phyloP scores from a whole-genome alignment of 2,329 filamentous ascomycete species.

The Trichophyton simii region DNA sequence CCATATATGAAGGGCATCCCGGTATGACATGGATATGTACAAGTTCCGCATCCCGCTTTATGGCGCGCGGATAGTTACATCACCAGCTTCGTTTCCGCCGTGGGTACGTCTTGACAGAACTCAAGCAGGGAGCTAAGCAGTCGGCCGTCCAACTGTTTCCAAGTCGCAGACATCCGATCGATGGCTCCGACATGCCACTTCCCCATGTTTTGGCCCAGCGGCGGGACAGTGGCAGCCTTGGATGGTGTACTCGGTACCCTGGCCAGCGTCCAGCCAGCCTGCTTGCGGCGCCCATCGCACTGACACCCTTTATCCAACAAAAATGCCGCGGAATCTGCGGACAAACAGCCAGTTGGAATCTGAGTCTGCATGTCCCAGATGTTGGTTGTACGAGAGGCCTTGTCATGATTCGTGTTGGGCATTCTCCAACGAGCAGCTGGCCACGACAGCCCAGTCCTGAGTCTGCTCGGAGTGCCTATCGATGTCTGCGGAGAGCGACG shows the following conservation, averaged over 20 bases:
- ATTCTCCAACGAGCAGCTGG: neutral
- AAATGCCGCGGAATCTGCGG: neutral
- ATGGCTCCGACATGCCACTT: too few species aligned
- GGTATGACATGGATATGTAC: neutral
- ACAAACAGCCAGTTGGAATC: neutral
- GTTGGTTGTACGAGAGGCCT: neutral
- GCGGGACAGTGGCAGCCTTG: neutral
- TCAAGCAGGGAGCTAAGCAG: too few species aligned
- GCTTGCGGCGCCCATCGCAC: neutral
- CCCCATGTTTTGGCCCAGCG: neutral
- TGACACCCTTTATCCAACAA: neutral
- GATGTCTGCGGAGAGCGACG: neutral
- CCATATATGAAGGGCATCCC: neutral
- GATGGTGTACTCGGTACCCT: neutral
- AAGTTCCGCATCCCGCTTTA: too few species aligned
- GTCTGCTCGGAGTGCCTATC: neutral
- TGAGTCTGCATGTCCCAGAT: neutral
- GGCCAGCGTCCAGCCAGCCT: neutral
- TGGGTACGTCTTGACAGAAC: too few species aligned
- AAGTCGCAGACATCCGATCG: too few species aligned
- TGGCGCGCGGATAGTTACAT: too few species aligned
- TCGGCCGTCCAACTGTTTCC: too few species aligned
- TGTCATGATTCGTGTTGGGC: too few species aligned
- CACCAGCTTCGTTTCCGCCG: too few species aligned
- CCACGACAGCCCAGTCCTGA: neutral